A percentile compares a stretch with the other conserved stretches of the same genome.
Evolutionary conservation across 768 basidiomycete species (phyloP).

Genomic region (Lentinus tigrinus): DNA sequence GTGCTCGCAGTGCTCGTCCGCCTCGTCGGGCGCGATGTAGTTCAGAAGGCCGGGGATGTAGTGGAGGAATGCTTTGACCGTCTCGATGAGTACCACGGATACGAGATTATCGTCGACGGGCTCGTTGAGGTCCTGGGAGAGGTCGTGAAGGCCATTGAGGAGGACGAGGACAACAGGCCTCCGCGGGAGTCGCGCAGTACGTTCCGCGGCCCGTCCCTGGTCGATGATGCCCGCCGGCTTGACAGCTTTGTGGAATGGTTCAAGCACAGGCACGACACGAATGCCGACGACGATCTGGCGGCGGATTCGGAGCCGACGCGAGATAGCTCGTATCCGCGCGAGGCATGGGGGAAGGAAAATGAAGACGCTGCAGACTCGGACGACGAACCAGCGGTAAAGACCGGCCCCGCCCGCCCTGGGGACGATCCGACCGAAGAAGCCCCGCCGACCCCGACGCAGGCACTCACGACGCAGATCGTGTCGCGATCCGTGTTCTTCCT

Average conservation of each 20-base stretch:
- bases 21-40: conserved; percentile 82
- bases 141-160: conserved; percentile 75
- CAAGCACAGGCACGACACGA: conserved; percentile 41
- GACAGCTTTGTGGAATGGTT: conserved; percentile 68
- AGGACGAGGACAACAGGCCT: conserved; percentile 41
- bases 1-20: conserved; percentile 84
- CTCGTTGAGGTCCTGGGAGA: conserved; percentile 85
- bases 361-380: conserved; percentile 24
- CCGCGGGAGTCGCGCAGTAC: conserved; percentile 10
- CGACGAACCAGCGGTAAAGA: conserved; percentile 22
- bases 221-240: conserved; percentile 34
- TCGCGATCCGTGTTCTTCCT: conserved; percentile 86
- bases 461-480: conserved; percentile 81
- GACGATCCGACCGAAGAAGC: conserved; percentile 42
- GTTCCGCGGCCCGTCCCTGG: background rate
- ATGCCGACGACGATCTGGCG: too few species aligned
- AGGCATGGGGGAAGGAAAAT: conserved; percentile 50
- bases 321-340: conserved; percentile 56
- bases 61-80: conserved; percentile 98
- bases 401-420: background rate
- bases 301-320: conserved; percentile 26
- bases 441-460: conserved; percentile 67
- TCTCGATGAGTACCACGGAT: conserved; percentile 94
- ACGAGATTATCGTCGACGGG: conserved; percentile 81
- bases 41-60: conserved; percentile 87